Percentiles rank a stretch among this genome's conserved stretches.
Conservation (phyloP, 2,329 filamentous ascomycete species). For the Penicillium fuscoglaucum region DNA sequence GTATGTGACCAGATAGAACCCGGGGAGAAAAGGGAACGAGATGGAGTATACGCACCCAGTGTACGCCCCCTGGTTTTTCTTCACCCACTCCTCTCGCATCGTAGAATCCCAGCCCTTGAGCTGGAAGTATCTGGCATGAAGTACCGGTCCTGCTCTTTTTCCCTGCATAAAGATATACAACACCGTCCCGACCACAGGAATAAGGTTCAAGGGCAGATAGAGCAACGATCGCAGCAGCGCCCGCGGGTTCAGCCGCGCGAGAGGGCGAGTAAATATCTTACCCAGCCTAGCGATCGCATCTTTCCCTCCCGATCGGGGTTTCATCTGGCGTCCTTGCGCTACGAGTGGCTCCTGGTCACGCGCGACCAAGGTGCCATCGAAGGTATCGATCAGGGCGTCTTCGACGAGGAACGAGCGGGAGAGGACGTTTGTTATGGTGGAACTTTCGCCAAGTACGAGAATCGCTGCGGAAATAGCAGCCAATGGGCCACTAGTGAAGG, state of each 20-base stretch:
- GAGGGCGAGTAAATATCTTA: conserved; percentile 57
- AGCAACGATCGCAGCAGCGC: conserved; percentile 76
- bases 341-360: conserved; percentile 64
- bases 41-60: conserved; percentile 63
- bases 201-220: conserved; percentile 89
- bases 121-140: conserved; percentile 76
- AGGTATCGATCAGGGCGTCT: conserved; percentile 82
- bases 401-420: conserved; percentile 73
- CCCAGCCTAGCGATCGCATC: conserved; percentile 59
- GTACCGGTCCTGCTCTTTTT: conserved; percentile 54
- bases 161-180: conserved; percentile 79
- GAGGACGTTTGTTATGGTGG: conserved; percentile 53
- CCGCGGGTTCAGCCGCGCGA: conserved; percentile 50
- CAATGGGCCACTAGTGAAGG: conserved; percentile 78
- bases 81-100: conserved; percentile 68
- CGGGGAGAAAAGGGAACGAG: background rate
- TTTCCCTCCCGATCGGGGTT: conserved; percentile 44
- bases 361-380: conserved; percentile 69
- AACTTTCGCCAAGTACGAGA: conserved; percentile 60
- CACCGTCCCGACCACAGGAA: conserved; percentile 81
- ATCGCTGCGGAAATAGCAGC: conserved; percentile 62
- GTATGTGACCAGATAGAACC: conserved; percentile 10
- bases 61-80: conserved; percentile 72
- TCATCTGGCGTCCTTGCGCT: conserved; percentile 71
- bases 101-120: conserved; percentile 75